Conservation (phyloP, 805 yeast genomes). For the Brettanomyces sp. region DNA sequence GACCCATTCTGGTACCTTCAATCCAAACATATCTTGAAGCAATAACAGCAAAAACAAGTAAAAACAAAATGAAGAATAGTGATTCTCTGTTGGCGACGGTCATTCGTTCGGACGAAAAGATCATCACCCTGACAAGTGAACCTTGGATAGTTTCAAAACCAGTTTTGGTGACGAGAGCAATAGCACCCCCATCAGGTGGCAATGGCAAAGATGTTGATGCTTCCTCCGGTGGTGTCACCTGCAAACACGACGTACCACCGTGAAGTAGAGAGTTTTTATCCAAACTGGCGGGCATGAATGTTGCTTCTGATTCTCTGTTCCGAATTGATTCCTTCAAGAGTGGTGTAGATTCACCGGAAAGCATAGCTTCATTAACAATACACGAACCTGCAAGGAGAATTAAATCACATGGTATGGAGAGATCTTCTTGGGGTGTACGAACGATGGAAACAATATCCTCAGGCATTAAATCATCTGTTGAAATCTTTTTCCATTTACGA, state of each 20-base stretch:
- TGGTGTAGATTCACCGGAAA: constrained; percentile 97
- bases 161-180: constrained; percentile 83
- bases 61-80: constrained; percentile 79
- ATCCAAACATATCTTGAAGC: constrained; percentile 98
- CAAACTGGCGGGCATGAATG: constrained; percentile 64
- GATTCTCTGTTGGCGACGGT: constrained; percentile 95
- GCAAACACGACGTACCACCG: constrained; percentile 95
- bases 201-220: constrained; percentile 32
- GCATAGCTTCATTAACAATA: constrained; percentile 97
- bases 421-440: constrained; percentile 76
- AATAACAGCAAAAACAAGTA: constrained; percentile 83
- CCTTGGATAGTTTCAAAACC: constrained; percentile 99
- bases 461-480: constrained; percentile 74
- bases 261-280: constrained; percentile 85
- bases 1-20: constrained; percentile 92
- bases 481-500: constrained; percentile 55
- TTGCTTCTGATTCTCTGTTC: constrained; percentile 66
- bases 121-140: constrained; percentile 93
- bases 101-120: constrained; percentile 91
- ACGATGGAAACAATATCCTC: constrained; percentile 84
- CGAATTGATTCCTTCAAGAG: constrained; percentile 84
- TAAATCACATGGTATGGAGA: constrained; percentile 91
- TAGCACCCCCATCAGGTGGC: constrained; percentile 88
- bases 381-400: constrained; percentile 81
- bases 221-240: constrained; percentile 65